Percentiles rank a stretch among this genome's conserved stretches.
phyloP scores from a whole-genome alignment of 78 protist species.

The Guillardia theta region DNA sequence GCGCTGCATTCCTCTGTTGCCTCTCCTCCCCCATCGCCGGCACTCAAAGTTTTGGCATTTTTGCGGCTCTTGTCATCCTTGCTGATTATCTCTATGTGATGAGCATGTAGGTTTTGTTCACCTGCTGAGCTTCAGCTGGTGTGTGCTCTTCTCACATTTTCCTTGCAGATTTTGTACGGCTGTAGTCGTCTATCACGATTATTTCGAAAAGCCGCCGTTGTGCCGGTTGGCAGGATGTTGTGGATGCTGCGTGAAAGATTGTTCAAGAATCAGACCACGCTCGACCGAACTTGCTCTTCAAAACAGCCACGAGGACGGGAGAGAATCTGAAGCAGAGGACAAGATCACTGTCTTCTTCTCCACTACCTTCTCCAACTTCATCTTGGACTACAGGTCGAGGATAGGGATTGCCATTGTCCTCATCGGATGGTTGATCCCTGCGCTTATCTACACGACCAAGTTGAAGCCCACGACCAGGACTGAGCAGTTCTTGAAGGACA shows the following conservation, averaged over 20 bases:
- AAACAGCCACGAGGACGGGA: too few relatives aligned
- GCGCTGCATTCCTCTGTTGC: constrained; percentile 42
- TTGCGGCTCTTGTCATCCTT: constrained; percentile 16
- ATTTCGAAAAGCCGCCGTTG: neutral
- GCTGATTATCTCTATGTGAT: constrained; percentile 41
- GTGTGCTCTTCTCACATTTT: too few relatives aligned
- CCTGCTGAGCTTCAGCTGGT: too few relatives aligned
- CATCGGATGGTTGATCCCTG: neutral
- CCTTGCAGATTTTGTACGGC: neutral
- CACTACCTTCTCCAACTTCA: neutral
- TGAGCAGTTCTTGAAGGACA: neutral
- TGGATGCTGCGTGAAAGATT: neutral
- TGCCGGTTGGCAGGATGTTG: neutral
- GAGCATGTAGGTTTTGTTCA: too few relatives aligned
- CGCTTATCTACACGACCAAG: neutral
- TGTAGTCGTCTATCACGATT: neutral
- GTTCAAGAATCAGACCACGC: too few relatives aligned
- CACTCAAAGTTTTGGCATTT: constrained; percentile 31
- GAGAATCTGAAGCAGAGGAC: too few relatives aligned
- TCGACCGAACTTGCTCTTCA: neutral
- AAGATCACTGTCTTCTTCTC: neutral
- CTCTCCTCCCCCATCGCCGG: neutral
- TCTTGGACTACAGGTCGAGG: neutral
- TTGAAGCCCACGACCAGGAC: neutral
- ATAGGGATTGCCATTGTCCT: neutral